Percentiles rank a stretch among this genome's conserved stretches.
Conservation (phyloP, 2,329 filamentous ascomycete species). For the Botryotinia globosa region DNA sequence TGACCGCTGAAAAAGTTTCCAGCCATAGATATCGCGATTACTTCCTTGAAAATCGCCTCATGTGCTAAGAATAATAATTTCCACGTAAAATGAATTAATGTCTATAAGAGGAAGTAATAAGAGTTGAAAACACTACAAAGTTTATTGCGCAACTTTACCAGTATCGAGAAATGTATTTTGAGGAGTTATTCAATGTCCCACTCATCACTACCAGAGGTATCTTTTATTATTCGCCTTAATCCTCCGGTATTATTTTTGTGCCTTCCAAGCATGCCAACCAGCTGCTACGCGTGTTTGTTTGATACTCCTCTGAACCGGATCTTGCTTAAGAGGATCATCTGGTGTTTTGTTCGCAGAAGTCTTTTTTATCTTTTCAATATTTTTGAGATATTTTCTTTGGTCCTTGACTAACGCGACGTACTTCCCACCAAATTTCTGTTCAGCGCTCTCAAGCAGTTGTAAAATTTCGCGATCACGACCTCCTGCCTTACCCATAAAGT, state of each 20-base stretch:
- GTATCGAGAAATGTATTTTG: not conserved
- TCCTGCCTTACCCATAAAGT: slow-evolving; percentile 10
- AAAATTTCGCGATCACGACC: slow-evolving; percentile 2
- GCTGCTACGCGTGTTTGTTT: slow-evolving; percentile 10
- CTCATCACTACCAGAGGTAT: not conserved
- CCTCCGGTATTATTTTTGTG: not conserved
- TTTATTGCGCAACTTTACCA: not conserved
- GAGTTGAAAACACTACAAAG: too few species aligned
- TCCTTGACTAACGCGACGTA: not conserved
- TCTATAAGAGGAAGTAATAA: not conserved
- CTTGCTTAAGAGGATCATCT: not conserved
- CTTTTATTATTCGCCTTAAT: not conserved
- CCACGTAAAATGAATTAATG: too few species aligned
- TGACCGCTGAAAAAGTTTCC: not conserved
- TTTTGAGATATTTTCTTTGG: slow-evolving; percentile 2
- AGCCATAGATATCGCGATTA: not conserved
- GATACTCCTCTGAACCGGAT: not conserved
- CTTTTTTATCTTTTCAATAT: not conserved
- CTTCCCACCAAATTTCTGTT: slow-evolving; percentile 8
- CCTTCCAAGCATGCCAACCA: slow-evolving; percentile 14
- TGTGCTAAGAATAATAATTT: not conserved
- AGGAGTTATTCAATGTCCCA: too few species aligned
- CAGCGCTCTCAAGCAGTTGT: slow-evolving; percentile 5
- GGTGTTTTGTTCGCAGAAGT: not conserved
- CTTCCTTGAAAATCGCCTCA: not conserved